Percentiles rank a stretch among this genome's conserved stretches.
phyloP scores from a whole-genome alignment of 2,329 filamentous ascomycete genomes.

The Fusarium pseudoanthophilum region DNA sequence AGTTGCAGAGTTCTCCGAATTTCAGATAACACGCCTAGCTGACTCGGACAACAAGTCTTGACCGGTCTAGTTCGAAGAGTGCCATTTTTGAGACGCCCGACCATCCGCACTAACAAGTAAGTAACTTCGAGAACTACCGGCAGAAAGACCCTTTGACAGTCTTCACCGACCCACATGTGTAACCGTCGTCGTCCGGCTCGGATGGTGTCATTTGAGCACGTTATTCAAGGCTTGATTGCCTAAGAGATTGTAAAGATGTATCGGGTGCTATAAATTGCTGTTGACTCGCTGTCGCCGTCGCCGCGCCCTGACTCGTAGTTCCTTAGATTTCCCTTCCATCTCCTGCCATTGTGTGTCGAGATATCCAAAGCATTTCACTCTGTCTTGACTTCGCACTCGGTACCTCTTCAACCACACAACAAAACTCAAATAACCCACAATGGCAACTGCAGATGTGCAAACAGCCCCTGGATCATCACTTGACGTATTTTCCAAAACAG shows the following conservation, averaged over 20 bases:
- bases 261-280: conserved; percentile 37
- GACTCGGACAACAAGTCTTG: conserved; percentile 26
- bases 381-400: neutral
- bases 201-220: conserved; percentile 48
- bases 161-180: conserved; percentile 42
- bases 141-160: conserved; percentile 30
- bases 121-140: conserved; percentile 14
- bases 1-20: conserved; percentile 4
- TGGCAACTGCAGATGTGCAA: conserved; percentile 45
- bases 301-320: conserved; percentile 5
- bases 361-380: neutral
- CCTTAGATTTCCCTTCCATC: neutral
- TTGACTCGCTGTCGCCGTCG: conserved; percentile 19
- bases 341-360: neutral
- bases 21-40: conserved; percentile 4
- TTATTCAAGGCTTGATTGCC: conserved; percentile 45
- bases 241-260: conserved; percentile 24
- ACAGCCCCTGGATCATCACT: conserved; percentile 39
- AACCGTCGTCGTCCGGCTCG: conserved; percentile 32
- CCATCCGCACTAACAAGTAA: conserved; percentile 36
- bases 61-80: conserved; percentile 31
- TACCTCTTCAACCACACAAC: neutral
- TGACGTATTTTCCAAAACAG: conserved; percentile 41
- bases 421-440: conserved; percentile 26
- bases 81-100: conserved; percentile 30